A percentile compares a stretch with the other conserved stretches of the same genome.
These are phyloP conservation scores for Acacia confusa DNA, from an alignment of 306 rosid species.

Conservation along the genomic window DNA sequence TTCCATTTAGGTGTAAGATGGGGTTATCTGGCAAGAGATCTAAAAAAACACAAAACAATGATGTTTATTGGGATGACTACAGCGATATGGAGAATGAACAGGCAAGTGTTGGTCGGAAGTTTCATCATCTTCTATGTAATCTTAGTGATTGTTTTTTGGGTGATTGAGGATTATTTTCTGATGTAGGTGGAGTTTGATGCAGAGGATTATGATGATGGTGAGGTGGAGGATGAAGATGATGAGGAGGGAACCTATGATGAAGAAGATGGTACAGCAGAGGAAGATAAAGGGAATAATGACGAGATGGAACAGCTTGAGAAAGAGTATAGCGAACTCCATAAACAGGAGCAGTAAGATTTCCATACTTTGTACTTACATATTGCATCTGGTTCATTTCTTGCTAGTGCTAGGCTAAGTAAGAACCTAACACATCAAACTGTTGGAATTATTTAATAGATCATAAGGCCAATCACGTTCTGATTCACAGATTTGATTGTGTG, in stretches of 20 bases:
- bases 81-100: slow-evolving; percentile 33
- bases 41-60: slow-evolving; percentile 27
- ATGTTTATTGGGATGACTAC: slow-evolving; percentile 44
- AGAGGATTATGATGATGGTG: slow-evolving; percentile 30
- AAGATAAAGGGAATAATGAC: slow-evolving; percentile 39
- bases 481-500: background rate
- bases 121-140: background rate
- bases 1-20: slow-evolving; percentile 35
- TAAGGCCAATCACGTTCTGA: background rate
- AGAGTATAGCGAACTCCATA: slow-evolving; percentile 64
- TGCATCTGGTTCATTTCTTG: too few relatives aligned
- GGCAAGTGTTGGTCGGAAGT: slow-evolving; percentile 30
- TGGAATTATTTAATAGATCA: background rate
- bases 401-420: too few relatives aligned
- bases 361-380: too few relatives aligned
- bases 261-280: slow-evolving; percentile 36
- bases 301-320: slow-evolving; percentile 84
- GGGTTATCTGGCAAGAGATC: slow-evolving; percentile 45
- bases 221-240: slow-evolving; percentile 25
- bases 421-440: background rate
- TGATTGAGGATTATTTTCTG: slow-evolving; percentile 27
- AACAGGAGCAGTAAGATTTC: slow-evolving; percentile 68
- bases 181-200: slow-evolving; percentile 39
- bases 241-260: slow-evolving; percentile 41
- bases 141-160: slow-evolving; percentile 5